Evolutionary conservation across 2,329 filamentous ascomycete genomes (phyloP).

Genomic region (Venturia oleaginea): DNA sequence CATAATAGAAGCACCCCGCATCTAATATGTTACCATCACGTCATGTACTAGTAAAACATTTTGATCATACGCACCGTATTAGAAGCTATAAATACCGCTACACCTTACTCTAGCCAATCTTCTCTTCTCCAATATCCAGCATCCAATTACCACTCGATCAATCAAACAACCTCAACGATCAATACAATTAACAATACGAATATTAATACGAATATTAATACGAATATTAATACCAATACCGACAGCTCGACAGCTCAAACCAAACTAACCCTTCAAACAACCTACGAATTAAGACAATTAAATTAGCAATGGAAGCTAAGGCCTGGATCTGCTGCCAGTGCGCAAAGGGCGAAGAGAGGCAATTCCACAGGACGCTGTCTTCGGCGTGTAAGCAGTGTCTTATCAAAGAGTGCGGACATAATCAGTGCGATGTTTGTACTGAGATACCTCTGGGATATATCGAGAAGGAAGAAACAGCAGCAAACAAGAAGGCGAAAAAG

Average conservation of each 20-base stretch:
- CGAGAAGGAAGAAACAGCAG: not conserved
- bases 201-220: too few relatives aligned
- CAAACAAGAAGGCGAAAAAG: not conserved
- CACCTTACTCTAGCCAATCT: too few relatives aligned
- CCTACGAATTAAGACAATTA: not conserved
- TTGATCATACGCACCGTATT: too few relatives aligned
- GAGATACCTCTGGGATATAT: not conserved
- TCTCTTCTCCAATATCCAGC: too few relatives aligned
- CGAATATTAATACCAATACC: too few relatives aligned
- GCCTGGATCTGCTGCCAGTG: not conserved
- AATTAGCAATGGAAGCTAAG: not conserved
- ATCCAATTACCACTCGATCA: too few relatives aligned
- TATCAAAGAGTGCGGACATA: not conserved
- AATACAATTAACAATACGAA: too few relatives aligned
- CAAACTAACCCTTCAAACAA: not conserved
- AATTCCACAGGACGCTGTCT: not conserved
- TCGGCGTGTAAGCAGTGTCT: not conserved
- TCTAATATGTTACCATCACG: too few relatives aligned
- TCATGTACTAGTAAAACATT: too few relatives aligned
- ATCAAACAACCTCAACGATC: too few relatives aligned
- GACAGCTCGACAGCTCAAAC: not conserved
- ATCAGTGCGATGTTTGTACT: not conserved
- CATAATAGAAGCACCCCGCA: too few relatives aligned
- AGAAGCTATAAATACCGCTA: too few relatives aligned
- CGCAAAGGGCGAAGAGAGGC: not conserved